These are phyloP conservation scores for Phytopythium mirpurense DNA, from an alignment of 352 stramenopile species.

Conservation along the genomic window DNA sequence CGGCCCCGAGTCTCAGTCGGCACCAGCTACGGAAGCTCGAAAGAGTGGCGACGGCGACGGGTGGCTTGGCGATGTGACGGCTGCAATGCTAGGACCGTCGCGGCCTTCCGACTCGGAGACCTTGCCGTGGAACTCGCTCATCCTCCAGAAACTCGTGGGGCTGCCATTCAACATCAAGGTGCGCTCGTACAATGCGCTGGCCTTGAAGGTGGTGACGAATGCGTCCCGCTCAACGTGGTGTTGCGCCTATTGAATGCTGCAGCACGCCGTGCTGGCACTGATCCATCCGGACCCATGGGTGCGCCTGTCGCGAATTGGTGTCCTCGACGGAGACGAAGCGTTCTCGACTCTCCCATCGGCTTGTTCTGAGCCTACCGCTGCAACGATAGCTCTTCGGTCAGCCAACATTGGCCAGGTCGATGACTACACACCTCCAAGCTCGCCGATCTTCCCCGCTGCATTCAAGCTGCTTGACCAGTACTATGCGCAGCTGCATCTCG, in stretches of 20 bases:
- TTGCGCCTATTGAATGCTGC: background rate
- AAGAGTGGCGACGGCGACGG: constrained; percentile 1
- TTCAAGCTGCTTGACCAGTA: constrained; percentile 48
- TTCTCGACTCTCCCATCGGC: constrained; percentile 6
- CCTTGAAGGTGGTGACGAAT: no score
- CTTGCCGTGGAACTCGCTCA: constrained; percentile 21
- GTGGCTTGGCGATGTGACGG: constrained; percentile 23
- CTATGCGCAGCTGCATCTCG: constrained; percentile 28
- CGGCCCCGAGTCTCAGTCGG: no score
- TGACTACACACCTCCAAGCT: constrained; percentile 18
- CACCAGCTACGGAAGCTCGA: background rate
- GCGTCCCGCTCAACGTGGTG: no score
- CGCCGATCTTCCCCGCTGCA: constrained; percentile 37
- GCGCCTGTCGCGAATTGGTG: constrained; percentile 20
- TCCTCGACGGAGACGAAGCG: constrained; percentile 31
- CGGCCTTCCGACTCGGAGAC: background rate
- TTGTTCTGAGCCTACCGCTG: background rate
- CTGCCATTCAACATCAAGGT: constrained; percentile 58
- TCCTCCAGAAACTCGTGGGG: constrained; percentile 18
- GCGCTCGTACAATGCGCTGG: background rate
- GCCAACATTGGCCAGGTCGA: background rate
- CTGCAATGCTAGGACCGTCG: constrained; percentile 4
- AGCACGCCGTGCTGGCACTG: constrained; percentile 38
- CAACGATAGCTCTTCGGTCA: background rate
- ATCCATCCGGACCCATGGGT: constrained; percentile 40